phyloP scores from a whole-genome alignment of 805 yeast species.

The Metschnikowia corniflorae region DNA sequence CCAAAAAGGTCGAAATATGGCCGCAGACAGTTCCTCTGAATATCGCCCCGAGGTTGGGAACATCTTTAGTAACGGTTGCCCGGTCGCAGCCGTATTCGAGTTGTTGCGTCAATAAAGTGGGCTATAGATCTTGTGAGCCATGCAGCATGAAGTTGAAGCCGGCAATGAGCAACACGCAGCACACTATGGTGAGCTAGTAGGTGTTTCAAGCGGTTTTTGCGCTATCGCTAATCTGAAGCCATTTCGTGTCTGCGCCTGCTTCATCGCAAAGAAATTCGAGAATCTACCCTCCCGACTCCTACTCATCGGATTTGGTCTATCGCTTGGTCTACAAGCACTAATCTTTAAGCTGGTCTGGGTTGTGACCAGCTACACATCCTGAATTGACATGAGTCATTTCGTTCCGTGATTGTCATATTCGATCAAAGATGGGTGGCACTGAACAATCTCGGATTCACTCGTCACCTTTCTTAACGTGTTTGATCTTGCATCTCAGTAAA shows the following conservation, averaged over 20 bases:
- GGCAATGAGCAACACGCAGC: constrained; percentile 48
- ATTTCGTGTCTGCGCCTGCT: constrained; percentile 5
- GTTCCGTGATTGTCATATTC: too few relatives aligned
- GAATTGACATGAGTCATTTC: too few relatives aligned
- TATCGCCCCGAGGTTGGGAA: constrained; percentile 41
- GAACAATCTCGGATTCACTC: too few relatives aligned
- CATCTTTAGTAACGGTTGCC: constrained; percentile 38
- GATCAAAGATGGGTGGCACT: too few relatives aligned
- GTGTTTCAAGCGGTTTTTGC: constrained; percentile 30
- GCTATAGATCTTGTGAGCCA: constrained; percentile 42
- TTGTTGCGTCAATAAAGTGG: constrained; percentile 36
- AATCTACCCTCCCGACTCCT: too few relatives aligned
- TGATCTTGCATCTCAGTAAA: too few relatives aligned
- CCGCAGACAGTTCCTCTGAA: constrained; percentile 46
- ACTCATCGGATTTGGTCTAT: too few relatives aligned
- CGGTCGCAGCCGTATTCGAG: constrained; percentile 29
- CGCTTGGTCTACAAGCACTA: too few relatives aligned
- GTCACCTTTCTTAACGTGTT: too few relatives aligned
- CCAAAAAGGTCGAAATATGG: constrained; percentile 33
- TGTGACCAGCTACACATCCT: too few relatives aligned
- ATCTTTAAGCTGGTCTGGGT: too few relatives aligned
- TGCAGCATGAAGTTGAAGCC: constrained; percentile 42
- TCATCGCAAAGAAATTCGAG: too few relatives aligned
- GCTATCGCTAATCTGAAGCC: constrained; percentile 12
- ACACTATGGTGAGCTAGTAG: constrained; percentile 61